phyloP scores from a whole-genome alignment of 2,329 filamentous ascomycete species.

The Xylariaceae sp. region DNA sequence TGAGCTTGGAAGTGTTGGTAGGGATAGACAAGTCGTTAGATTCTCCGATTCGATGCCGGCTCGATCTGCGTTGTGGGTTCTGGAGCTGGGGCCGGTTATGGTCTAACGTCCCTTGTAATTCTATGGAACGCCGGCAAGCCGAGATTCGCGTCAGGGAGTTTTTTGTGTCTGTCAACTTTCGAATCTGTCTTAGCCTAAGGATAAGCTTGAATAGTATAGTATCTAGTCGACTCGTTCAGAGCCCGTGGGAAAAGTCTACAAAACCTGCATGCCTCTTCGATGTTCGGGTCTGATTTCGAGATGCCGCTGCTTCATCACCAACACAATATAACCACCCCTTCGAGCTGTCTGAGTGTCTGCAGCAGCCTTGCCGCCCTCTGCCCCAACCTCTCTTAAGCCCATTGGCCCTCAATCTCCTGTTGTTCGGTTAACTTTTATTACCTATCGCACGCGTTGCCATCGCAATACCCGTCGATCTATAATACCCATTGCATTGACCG shows the following conservation, averaged over 20 bases:
- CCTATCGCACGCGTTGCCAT: slow-evolving; percentile 7
- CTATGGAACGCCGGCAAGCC: slow-evolving; percentile 19
- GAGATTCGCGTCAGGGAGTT: slow-evolving; percentile 16
- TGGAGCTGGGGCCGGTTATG: slow-evolving; percentile 13
- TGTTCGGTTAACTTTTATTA: slow-evolving; percentile 11
- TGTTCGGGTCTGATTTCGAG: slow-evolving; percentile 15
- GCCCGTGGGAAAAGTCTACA: slow-evolving; percentile 23
- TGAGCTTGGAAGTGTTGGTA: slow-evolving; percentile 27
- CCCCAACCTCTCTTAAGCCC: slow-evolving; percentile 12
- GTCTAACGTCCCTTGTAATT: slow-evolving; percentile 19
- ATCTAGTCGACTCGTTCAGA: slow-evolving; percentile 17
- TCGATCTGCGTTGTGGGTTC: slow-evolving; percentile 17
- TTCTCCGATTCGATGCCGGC: slow-evolving; percentile 30
- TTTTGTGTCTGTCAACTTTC: slow-evolving; percentile 7
- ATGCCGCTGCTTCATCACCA: slow-evolving; percentile 22
- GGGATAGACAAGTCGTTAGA: slow-evolving; percentile 25
- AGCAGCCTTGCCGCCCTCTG: slow-evolving; percentile 23
- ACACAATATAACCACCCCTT: slow-evolving; percentile 10
- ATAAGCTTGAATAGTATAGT: slow-evolving; percentile 19
- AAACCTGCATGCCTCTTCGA: slow-evolving; percentile 29
- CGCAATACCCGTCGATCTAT: slow-evolving; percentile 7
- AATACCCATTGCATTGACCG: slow-evolving; percentile 1
- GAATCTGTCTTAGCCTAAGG: slow-evolving; percentile 25
- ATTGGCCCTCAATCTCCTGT: slow-evolving; percentile 10
- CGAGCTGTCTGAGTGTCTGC: slow-evolving; percentile 21